phyloP scores from a whole-genome alignment of 2,329 filamentous ascomycete species.

The Epicoccum sorghinum region DNA sequence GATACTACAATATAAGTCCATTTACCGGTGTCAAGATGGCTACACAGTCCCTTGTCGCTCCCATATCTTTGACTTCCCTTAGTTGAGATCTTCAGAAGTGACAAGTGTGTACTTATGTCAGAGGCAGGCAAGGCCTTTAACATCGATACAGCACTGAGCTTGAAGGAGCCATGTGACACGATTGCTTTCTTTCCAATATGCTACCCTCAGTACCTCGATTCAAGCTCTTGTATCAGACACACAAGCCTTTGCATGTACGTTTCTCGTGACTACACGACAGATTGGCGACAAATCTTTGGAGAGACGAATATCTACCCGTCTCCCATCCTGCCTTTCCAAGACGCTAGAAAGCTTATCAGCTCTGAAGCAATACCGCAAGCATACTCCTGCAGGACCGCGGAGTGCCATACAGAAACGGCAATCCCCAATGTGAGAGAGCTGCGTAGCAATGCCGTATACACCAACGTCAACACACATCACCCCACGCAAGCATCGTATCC shows the following conservation, averaged over 20 bases:
- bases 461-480: conserved; percentile 1
- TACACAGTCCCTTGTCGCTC: too few relatives aligned
- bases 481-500: conserved; percentile 5
- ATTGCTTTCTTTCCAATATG: too few relatives aligned
- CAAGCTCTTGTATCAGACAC: too few relatives aligned
- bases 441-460: conserved; percentile 9
- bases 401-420: not conserved
- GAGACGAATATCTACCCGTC: not conserved
- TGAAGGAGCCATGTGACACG: too few relatives aligned
- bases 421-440: not conserved
- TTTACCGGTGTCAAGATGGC: too few relatives aligned
- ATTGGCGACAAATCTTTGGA: conserved; percentile 6
- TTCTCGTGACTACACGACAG: conserved; percentile 7
- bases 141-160: too few relatives aligned
- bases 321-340: not conserved
- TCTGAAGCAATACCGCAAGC: not conserved
- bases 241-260: not conserved
- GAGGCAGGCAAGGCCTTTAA: too few relatives aligned
- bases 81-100: too few relatives aligned
- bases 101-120: too few relatives aligned
- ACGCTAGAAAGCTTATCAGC: conserved; percentile 5
- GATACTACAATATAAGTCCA: too few relatives aligned
- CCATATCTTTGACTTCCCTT: too few relatives aligned
- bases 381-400: conserved; percentile 4
- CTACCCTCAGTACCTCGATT: too few relatives aligned